Conservation (phyloP, 2,329 filamentous ascomycete genomes). For the Penicillium brevicompactum region DNA sequence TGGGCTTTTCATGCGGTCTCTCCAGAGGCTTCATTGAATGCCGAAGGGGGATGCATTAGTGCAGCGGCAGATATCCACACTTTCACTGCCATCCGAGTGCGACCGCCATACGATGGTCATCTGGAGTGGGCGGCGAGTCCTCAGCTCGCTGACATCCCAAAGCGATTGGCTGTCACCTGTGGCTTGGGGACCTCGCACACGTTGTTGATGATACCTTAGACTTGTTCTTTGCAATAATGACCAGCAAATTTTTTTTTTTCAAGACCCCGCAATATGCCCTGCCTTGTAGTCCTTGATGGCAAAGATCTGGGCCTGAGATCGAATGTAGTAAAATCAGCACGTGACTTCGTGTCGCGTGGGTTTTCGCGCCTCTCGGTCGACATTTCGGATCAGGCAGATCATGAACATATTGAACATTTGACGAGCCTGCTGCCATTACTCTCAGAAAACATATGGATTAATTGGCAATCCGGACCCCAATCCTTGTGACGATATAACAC, state of each 20-base stretch:
- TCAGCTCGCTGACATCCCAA: not conserved
- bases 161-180: not conserved
- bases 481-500: not conserved
- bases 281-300: not conserved
- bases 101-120: not conserved
- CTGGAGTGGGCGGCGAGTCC: not conserved
- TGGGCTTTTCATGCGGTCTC: conserved; percentile 3
- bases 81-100: not conserved
- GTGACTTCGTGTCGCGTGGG: conserved; percentile 30
- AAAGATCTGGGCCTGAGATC: not conserved
- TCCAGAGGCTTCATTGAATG: not conserved
- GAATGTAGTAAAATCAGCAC: conserved; percentile 8
- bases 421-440: not conserved
- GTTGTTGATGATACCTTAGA: conserved; percentile 13
- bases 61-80: not conserved
- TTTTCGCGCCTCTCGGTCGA: conserved; percentile 9
- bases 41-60: not conserved
- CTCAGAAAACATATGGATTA: not conserved
- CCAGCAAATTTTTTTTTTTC: conserved; percentile 3
- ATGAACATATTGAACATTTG: conserved; percentile 16
- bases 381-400: not conserved
- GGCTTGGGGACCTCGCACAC: conserved; percentile 5
- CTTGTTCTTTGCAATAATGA: conserved; percentile 10
- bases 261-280: not conserved
- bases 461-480: not conserved